Evolutionary conservation across 768 basidiomycete genomes (phyloP), one percentile per base, ranked within the genome.

Genomic region (Pisolithus marmoratus): DNA sequence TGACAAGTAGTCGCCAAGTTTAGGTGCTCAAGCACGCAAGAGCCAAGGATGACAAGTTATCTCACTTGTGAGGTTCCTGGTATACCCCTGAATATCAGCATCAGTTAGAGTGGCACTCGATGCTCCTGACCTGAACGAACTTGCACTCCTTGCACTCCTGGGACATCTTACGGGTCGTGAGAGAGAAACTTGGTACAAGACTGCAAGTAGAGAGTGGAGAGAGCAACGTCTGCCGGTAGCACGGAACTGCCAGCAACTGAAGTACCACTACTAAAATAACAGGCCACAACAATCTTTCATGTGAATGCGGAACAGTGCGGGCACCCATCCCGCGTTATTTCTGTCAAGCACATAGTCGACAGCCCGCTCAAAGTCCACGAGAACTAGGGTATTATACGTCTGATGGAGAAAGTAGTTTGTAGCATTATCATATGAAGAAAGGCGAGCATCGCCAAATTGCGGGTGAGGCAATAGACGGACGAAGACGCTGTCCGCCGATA

Each of bases 21-120:
- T 29, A 68, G 59, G 15, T 51, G 61, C 47, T 36, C 12, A 38
- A 20, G 23, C 51, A 60, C 48, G 26, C 12, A 38, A 17, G 23
- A 24, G 24, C 0, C 24, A 19, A 38, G 31, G 42, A n/a, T 55
- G 61, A 24, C 41, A 48, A 38, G 22, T 46, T 44, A 37, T 63
- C 66, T 72, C 71, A 80, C 80, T 78, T 76, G 63, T 80, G 79
- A 6, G 75, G 70, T 38, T 72, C 72, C 74, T 78, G 47, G 31
- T 17, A 45, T n/a, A 42, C 12, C 41, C 41, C 41, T 22, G 20
- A 20, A 22, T 42, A 12, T 42, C 11, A 42, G 41, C 22, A 24
- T 15, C 24, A 23, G 12, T 12, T 14, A 5, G 14, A 49, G 51
- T n/a, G 38, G 26, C 3, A n/a, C 23, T 40, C 11, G 24, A 27